Evolutionary conservation across 2,329 filamentous ascomycete genomes (phyloP), one percentile per base, ranked within the genome.

Genomic region (Pseudopyrenochaeta lycopersici): DNA sequence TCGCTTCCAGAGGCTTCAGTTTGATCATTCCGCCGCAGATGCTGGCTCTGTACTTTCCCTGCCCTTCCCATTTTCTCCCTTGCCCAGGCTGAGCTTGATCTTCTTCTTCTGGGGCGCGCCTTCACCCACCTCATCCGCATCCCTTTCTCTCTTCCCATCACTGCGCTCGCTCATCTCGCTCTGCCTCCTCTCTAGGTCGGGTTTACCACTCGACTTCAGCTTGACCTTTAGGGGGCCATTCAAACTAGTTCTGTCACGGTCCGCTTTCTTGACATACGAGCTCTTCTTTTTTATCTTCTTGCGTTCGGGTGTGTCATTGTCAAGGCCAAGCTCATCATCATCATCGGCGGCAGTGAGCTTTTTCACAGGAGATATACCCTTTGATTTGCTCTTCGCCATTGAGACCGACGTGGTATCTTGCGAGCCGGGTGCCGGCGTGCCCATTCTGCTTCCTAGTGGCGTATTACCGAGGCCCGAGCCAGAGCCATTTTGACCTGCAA

Each of bases 211-310:
- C 40, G 67, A 67, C 39, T 75, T 75, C 3, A 75, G 60, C 52
- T 75, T 75, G 52, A 75, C 68, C 43, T 75, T 75, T 9, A 72
- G 51, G 4, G 59, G 48, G 7, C 62, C 60, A 21, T 58, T 49
- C 3, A 51, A 42, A 21, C 58, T 64, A 15, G 39, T 33, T 43
- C 61, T 71, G 21, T 74, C 73, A 12, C 74, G 68, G 40, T 77
- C 75, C 4, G 73, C 75, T 43, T 77, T 76, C 57, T 76, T 76
- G 33, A 76, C 55, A 48, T 77, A 76, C 3, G 71, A 72, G 45
- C 68, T 72, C 61, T 82, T 82, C 69, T 83, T 82, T 72, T 82
- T 82, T 61, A 81, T 80, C 45, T 79, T 80, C 41, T 76, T 72
- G 48, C 64, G 65, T 38, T 79, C 74, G 17, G 77, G 73, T 3